Conservation (phyloP, 2,329 filamentous ascomycete genomes). For the Pyrenophora seminiperda region DNA sequence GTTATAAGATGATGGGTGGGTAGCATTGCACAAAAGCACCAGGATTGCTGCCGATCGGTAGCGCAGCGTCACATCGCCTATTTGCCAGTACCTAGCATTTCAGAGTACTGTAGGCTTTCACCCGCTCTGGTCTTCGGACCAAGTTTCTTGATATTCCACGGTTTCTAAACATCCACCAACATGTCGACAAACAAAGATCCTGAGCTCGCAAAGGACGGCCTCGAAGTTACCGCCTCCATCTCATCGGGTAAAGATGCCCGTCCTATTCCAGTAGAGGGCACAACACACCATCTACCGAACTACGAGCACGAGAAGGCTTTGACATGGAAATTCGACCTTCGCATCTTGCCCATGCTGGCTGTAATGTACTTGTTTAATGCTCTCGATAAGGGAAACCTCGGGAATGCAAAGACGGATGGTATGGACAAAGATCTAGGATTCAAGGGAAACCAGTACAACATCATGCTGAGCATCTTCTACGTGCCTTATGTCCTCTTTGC, state of each 20-base stretch:
- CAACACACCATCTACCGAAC: conserved; percentile 40
- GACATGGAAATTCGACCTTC: conserved; percentile 61
- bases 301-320: conserved; percentile 50
- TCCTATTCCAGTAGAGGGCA: conserved; percentile 34
- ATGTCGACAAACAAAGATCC: conserved; percentile 37
- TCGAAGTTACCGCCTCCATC: conserved; percentile 35
- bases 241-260: conserved; percentile 33
- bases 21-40: conserved; percentile 15
- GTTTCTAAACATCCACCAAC: conserved; percentile 2
- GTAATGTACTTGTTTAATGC: conserved; percentile 65
- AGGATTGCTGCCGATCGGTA: neutral
- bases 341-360: conserved; percentile 62
- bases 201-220: conserved; percentile 36
- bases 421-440: conserved; percentile 63
- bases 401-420: conserved; percentile 54
- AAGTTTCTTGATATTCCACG: neutral
- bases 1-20: neutral
- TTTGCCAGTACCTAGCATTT: no score
- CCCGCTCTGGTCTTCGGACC: neutral
- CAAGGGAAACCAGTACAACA: conserved; percentile 68
- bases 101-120: neutral
- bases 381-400: conserved; percentile 43
- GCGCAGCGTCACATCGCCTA: neutral
- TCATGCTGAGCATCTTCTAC: conserved; percentile 72
- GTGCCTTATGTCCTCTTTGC: conserved; percentile 74